Evolutionary conservation across 176 grass and related monocot species (phyloP).

Genomic region (Oryza nivara): DNA sequence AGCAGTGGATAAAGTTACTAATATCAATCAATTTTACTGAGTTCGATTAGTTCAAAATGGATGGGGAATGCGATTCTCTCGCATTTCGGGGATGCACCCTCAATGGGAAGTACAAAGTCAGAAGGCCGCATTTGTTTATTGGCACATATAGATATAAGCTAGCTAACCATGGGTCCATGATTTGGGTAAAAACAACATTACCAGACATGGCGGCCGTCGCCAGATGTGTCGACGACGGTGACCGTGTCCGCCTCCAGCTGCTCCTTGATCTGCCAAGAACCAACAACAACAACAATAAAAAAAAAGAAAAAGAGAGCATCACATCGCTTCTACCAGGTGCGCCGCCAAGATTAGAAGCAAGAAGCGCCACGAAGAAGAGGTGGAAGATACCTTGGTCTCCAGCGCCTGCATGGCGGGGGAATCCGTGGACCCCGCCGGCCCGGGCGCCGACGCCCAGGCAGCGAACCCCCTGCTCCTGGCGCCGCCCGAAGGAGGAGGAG

Average conservation of each 20-base stretch:
- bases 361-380: background rate
- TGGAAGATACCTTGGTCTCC: slow-evolving; percentile 55
- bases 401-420: slow-evolving; percentile 48
- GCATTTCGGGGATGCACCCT: background rate
- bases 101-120: background rate
- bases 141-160: background rate
- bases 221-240: slow-evolving; percentile 61
- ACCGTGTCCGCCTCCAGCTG: slow-evolving; percentile 74
- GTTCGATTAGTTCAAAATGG: background rate
- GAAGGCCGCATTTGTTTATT: background rate
- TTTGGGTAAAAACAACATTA: background rate
- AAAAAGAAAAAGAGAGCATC: background rate
- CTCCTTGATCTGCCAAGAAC: slow-evolving; percentile 64
- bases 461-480: slow-evolving; percentile 31
- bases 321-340: background rate
- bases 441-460: slow-evolving; percentile 41
- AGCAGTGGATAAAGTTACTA: background rate
- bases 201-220: slow-evolving; percentile 77
- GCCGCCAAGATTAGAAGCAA: slow-evolving; percentile 1
- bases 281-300: background rate
- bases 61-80: background rate
- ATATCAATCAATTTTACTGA: background rate
- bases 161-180: background rate
- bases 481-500: background rate
- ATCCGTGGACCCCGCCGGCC: slow-evolving; percentile 34